Conservation (phyloP, 208 protist genomes). For the Leishmania mexicana region DNA sequence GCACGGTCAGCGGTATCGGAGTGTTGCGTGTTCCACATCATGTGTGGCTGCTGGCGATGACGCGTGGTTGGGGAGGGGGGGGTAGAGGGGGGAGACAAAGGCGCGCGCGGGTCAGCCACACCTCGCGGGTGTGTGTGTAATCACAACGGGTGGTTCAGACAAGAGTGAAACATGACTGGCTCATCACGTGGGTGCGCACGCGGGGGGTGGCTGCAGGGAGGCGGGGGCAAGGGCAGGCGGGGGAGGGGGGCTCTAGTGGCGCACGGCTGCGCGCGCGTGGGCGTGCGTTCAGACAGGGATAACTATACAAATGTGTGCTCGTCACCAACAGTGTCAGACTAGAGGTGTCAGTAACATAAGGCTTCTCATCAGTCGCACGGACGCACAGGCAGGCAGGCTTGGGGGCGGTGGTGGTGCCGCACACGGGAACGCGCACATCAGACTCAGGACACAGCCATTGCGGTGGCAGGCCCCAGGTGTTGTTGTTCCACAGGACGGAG, state of each 20-base stretch:
- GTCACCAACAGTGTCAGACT: constrained; percentile 38
- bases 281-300: constrained; percentile 40
- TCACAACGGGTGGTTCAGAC: constrained; percentile 9
- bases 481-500: constrained; percentile 26
- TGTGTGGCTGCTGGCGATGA: constrained; percentile 14
- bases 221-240: not conserved
- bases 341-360: constrained; percentile 40
- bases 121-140: constrained; percentile 11
- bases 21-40: constrained; percentile 36
- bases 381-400: not conserved
- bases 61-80: not conserved
- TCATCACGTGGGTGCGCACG: constrained; percentile 5
- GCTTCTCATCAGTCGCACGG: constrained; percentile 23
- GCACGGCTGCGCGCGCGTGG: not conserved
- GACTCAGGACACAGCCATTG: constrained; percentile 25
- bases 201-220: not conserved
- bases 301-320: constrained; percentile 44
- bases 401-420: not conserved
- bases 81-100: not conserved
- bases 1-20: constrained; percentile 42
- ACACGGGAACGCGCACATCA: constrained; percentile 3
- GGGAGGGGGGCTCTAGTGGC: not conserved
- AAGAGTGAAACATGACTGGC: constrained; percentile 16
- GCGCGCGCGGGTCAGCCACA: constrained; percentile 5
- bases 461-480: constrained; percentile 27